These are phyloP conservation scores for Salix purpurea DNA, from an alignment of 345 rosid genomes.

Conservation along the genomic window DNA sequence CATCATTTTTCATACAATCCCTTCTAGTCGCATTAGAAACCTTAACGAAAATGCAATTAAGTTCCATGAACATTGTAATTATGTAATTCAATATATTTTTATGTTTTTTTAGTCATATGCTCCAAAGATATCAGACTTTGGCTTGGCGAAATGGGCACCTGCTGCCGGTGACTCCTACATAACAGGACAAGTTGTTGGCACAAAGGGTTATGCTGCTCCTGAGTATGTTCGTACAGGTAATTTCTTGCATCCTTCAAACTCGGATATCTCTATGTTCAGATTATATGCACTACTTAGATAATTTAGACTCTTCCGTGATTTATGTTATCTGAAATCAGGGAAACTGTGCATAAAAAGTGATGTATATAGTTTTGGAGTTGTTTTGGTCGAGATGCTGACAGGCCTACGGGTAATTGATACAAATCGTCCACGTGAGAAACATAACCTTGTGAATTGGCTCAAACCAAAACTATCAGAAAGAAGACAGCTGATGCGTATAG, in stretches of 20 bases:
- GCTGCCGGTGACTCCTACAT: neutral
- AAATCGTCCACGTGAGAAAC: neutral
- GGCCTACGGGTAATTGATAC: constrained; percentile 10
- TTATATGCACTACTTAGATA: no score
- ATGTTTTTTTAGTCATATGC: neutral
- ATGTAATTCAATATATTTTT: no score
- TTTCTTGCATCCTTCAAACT: no score
- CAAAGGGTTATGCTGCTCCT: constrained; percentile 7
- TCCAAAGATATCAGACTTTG: constrained; percentile 19
- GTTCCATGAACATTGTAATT: no score
- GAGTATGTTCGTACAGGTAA: neutral
- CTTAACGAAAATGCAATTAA: no score
- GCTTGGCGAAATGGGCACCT: constrained; percentile 8
- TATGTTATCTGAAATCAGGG: neutral
- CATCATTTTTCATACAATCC: no score
- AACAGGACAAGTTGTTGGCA: neutral
- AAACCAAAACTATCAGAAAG: constrained; percentile 1
- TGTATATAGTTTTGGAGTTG: constrained; percentile 17
- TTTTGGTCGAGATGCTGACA: constrained; percentile 16
- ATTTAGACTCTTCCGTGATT: neutral
- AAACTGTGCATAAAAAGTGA: neutral
- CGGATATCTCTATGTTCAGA: neutral
- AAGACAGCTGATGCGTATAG: neutral
- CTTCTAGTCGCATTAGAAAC: no score
- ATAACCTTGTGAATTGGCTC: neutral